These are phyloP conservation scores for Pestalotiopsis sp. DNA, from an alignment of 2,329 filamentous ascomycete genomes.

Conservation along the genomic window DNA sequence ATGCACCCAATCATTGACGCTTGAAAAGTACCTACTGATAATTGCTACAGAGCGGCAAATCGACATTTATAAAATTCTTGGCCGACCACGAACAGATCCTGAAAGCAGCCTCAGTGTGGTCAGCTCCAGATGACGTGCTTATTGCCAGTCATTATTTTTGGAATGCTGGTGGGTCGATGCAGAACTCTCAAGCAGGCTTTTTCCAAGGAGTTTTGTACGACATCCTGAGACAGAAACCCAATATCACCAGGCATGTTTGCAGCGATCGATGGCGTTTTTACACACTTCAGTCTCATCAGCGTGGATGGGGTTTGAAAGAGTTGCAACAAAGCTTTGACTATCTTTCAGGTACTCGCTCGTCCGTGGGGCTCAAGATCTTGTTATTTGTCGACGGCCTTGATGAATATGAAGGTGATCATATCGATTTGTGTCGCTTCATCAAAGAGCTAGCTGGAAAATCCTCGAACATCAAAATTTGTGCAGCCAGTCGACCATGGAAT, in stretches of 20 bases:
- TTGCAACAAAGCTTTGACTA: not conserved
- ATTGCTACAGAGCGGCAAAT: slow-evolving; percentile 21
- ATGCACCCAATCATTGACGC: not conserved
- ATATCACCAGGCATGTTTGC: not conserved
- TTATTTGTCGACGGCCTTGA: slow-evolving; percentile 38
- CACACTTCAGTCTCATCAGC: not conserved
- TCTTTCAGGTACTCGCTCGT: not conserved
- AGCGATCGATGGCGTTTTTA: not conserved
- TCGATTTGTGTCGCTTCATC: slow-evolving; percentile 16
- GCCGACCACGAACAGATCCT: slow-evolving; percentile 4
- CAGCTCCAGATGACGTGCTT: slow-evolving; percentile 19
- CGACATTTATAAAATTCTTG: slow-evolving; percentile 25
- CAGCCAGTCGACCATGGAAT: slow-evolving; percentile 32
- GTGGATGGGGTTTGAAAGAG: not conserved
- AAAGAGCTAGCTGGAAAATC: slow-evolving; percentile 18
- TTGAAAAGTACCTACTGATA: not conserved
- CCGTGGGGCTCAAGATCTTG: slow-evolving; percentile 23
- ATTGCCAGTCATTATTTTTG: slow-evolving; percentile 38
- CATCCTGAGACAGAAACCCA: slow-evolving; percentile 20
- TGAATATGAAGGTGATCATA: slow-evolving; percentile 30
- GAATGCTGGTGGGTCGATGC: slow-evolving; percentile 31
- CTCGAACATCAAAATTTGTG: slow-evolving; percentile 24
- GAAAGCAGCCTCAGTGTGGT: slow-evolving; percentile 27
- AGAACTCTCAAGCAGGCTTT: slow-evolving; percentile 37
- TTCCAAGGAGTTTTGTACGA: slow-evolving; percentile 25